phyloP scores from a whole-genome alignment of 2,329 filamentous ascomycete genomes.

The Talaromyces sp. region DNA sequence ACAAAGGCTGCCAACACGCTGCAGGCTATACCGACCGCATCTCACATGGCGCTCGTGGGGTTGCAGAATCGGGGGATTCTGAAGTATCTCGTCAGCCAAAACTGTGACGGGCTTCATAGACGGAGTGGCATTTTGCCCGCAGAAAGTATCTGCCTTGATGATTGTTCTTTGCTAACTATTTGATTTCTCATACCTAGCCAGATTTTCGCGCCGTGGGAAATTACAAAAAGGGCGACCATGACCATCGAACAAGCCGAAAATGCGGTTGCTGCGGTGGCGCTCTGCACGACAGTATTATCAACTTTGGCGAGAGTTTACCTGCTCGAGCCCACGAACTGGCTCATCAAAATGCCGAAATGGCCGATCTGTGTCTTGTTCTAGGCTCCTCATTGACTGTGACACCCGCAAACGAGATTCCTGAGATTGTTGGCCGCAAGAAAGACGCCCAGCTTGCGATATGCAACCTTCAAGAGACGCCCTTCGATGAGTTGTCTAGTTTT shows the following conservation, averaged over 20 bases:
- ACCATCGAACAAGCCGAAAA: constrained; percentile 45
- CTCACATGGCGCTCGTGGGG: constrained; percentile 46
- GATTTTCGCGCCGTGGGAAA: constrained; percentile 43
- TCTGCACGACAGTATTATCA: constrained; percentile 15
- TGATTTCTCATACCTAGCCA: constrained; percentile 13
- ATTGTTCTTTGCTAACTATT: neutral
- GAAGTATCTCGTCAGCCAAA: constrained; percentile 44
- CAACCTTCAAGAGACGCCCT: constrained; percentile 42
- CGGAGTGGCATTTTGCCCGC: constrained; percentile 45
- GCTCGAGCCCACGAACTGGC: constrained; percentile 21
- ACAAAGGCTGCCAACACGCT: constrained; percentile 34
- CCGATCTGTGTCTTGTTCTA: constrained; percentile 44
- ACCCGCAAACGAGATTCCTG: constrained; percentile 40
- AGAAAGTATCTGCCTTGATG: constrained; percentile 3
- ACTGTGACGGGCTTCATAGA: constrained; percentile 43
- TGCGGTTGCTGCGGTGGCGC: constrained; percentile 36
- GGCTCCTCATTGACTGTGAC: constrained; percentile 44
- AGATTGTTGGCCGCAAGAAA: constrained; percentile 16
- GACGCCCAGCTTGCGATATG: constrained; percentile 39
- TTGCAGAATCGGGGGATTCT: constrained; percentile 38
- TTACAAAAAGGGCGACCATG: constrained; percentile 39
- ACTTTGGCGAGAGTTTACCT: neutral
- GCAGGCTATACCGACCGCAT: constrained; percentile 42
- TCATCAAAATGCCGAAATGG: constrained; percentile 31
- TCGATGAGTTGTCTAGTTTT: constrained; percentile 31